Conservation (phyloP, 1,139 yeast species). For the Sugiyamaella grinbergsii region DNA sequence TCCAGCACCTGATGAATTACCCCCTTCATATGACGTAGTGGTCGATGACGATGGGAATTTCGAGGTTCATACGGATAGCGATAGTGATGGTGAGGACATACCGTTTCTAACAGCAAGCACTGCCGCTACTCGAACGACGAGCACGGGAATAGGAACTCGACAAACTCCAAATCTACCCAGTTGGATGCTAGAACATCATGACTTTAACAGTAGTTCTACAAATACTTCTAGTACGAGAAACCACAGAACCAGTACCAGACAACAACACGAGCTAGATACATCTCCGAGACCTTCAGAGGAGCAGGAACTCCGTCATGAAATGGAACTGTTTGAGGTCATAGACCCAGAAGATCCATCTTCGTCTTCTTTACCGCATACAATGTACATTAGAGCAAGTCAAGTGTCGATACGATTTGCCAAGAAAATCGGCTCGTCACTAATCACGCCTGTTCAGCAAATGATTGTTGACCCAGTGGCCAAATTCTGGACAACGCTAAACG, state of each 20-base stretch:
- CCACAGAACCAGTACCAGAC: no score
- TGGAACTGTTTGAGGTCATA: conserved; percentile 50
- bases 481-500: conserved; percentile 50
- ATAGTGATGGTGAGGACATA: background rate
- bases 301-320: conserved; percentile 32
- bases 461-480: conserved; percentile 72
- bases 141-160: conserved; percentile 11
- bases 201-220: conserved; percentile 6
- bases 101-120: conserved; percentile 5
- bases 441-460: conserved; percentile 54
- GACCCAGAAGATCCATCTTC: conserved; percentile 36
- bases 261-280: background rate
- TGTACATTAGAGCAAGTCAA: conserved; percentile 33
- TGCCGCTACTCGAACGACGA: background rate
- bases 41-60: conserved; percentile 9
- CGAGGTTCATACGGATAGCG: conserved; percentile 7
- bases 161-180: conserved; percentile 18
- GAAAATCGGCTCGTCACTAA: conserved; percentile 50
- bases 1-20: background rate
- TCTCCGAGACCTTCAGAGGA: conserved; percentile 15
- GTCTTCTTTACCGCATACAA: conserved; percentile 22
- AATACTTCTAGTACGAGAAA: no score
- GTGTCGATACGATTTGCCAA: conserved; percentile 36
- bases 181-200: conserved; percentile 24
- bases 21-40: conserved; percentile 14